Percentiles rank a stretch among this genome's conserved stretches.
phyloP scores from a whole-genome alignment of 257 asterid genomes.

The Forsythia suspensa region DNA sequence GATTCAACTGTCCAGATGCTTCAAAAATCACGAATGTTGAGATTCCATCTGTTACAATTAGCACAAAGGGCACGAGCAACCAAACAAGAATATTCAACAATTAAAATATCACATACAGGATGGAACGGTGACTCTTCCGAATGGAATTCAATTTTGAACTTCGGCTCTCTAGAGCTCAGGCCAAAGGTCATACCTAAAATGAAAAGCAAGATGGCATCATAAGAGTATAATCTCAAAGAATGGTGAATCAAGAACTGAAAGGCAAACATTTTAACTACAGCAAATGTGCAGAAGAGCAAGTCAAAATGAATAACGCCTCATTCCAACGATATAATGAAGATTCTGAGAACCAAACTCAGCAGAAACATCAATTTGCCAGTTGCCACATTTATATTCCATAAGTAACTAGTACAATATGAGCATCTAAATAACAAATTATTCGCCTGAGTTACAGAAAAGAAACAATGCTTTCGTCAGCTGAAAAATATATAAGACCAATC shows the following conservation, averaged over 20 bases:
- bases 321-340: slow-evolving; percentile 4
- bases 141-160: slow-evolving; percentile 82
- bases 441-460: background rate
- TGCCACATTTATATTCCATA: background rate
- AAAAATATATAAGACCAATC: background rate
- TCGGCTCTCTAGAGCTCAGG: slow-evolving; percentile 85
- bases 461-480: background rate
- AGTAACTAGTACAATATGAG: slow-evolving; percentile 5
- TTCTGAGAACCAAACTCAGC: slow-evolving; percentile 15
- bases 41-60: background rate
- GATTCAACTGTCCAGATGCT: background rate
- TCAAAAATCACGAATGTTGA: background rate
- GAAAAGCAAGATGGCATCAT: slow-evolving; percentile 10
- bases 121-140: slow-evolving; percentile 71
- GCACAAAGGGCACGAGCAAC: background rate
- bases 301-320: slow-evolving; percentile 4
- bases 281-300: slow-evolving; percentile 5
- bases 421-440: slow-evolving; percentile 9
- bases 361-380: slow-evolving; percentile 1
- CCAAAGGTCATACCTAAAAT: slow-evolving; percentile 65
- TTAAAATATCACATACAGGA: slow-evolving; percentile 56
- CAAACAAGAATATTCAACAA: background rate
- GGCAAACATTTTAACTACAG: background rate
- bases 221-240: background rate
- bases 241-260: background rate